These are phyloP conservation scores for Dalbergia oliveri DNA, from an alignment of 306 rosid genomes.

Conservation along the genomic window DNA sequence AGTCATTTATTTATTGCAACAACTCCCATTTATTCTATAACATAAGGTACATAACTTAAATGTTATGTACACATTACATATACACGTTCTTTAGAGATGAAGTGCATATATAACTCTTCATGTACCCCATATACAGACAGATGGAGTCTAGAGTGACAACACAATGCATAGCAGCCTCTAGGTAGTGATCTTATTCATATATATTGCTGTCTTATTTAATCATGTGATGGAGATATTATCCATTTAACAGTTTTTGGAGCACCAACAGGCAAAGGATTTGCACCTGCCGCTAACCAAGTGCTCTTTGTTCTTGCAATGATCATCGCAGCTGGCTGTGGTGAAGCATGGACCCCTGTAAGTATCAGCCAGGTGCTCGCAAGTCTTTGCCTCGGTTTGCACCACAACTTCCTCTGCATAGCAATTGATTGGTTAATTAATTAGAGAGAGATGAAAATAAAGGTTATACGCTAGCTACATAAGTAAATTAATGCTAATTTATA, in stretches of 20 bases:
- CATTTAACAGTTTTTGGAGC: slow-evolving; percentile 41
- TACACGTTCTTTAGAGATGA: background rate
- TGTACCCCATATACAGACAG: too few relatives aligned
- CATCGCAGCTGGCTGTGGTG: slow-evolving; percentile 22
- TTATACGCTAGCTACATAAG: too few relatives aligned
- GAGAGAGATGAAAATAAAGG: too few relatives aligned
- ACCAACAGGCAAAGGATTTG: slow-evolving; percentile 38
- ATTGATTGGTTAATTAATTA: background rate
- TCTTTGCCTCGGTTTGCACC: slow-evolving; percentile 38
- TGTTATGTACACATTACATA: background rate
- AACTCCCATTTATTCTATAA: slow-evolving; percentile 3
- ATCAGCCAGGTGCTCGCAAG: slow-evolving; percentile 38
- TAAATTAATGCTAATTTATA: too few relatives aligned
- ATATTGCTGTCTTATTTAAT: background rate
- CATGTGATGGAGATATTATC: background rate
- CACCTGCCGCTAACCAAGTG: slow-evolving; percentile 28
- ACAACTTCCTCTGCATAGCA: slow-evolving; percentile 24
- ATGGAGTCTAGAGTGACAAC: too few relatives aligned
- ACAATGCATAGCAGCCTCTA: background rate
- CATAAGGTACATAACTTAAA: slow-evolving; percentile 22
- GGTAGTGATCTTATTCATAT: background rate
- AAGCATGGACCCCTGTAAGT: slow-evolving; percentile 36
- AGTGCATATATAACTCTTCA: too few relatives aligned
- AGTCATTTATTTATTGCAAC: background rate
- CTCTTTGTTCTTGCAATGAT: slow-evolving; percentile 39